A percentile compares a stretch with the other conserved stretches of the same genome.
Conservation (phyloP, 148 eudicot species). For the Spergularia marina region DNA sequence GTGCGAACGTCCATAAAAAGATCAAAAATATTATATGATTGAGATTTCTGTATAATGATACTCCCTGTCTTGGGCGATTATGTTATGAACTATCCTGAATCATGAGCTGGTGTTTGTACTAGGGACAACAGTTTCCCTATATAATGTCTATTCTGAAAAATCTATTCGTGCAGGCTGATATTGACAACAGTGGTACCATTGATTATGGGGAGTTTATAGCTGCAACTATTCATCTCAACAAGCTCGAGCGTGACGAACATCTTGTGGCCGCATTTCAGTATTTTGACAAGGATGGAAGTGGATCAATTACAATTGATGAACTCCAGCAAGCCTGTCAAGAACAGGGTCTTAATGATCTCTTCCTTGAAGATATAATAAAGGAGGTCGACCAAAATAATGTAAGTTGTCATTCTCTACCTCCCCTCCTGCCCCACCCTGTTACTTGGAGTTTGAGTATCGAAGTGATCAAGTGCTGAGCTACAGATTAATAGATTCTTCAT, state of each 20-base stretch:
- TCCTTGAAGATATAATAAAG: constrained; percentile 72
- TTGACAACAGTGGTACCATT: constrained; percentile 86
- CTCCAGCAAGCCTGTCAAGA: constrained; percentile 84
- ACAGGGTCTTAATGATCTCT: constrained; percentile 70
- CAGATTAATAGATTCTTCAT: no score
- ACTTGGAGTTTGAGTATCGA: background rate
- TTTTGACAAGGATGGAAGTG: constrained; percentile 96
- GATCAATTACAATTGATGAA: constrained; percentile 89
- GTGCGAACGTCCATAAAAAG: background rate
- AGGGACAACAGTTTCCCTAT: background rate
- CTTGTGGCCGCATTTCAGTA: constrained; percentile 88
- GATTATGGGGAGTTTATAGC: constrained; percentile 96
- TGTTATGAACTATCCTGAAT: background rate
- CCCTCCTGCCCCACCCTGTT: no score
- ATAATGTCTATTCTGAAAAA: constrained; percentile 17
- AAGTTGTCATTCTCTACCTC: constrained; percentile 24
- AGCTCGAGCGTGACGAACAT: constrained; percentile 91
- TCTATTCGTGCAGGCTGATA: constrained; percentile 73
- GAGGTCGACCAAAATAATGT: constrained; percentile 93
- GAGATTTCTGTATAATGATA: background rate
- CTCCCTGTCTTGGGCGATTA: no score
- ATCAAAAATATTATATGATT: background rate
- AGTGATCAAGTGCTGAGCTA: no score
- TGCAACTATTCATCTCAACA: constrained; percentile 87
- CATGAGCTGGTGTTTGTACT: background rate